Evolutionary conservation across 1,139 yeast species (phyloP).

Genomic region (Waltiozyma solani): DNA sequence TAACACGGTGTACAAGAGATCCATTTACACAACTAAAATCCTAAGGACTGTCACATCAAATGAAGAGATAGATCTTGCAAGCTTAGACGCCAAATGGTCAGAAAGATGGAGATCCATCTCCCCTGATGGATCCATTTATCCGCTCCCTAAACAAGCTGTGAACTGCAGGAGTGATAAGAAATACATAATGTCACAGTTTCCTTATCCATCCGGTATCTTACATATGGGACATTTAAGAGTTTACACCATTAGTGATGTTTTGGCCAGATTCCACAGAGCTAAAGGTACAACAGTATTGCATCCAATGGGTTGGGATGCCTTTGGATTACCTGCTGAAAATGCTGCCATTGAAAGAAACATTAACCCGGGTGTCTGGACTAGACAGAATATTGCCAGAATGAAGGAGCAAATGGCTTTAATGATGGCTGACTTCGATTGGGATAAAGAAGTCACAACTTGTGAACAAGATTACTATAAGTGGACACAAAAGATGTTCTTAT

Average conservation of each 20-base stretch:
- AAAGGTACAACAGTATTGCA: conserved; percentile 74
- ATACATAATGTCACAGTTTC: conserved; percentile 82
- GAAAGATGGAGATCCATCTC: conserved; percentile 36
- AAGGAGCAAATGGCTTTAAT: conserved; percentile 67
- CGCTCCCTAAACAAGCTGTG: conserved; percentile 21
- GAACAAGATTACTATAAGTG: conserved; percentile 81
- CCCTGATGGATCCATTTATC: conserved; percentile 33
- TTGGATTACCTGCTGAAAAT: conserved; percentile 96
- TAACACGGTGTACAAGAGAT: neutral
- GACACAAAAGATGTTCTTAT: conserved; percentile 79
- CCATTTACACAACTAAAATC: neutral
- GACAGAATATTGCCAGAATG: conserved; percentile 68
- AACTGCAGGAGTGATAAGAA: conserved; percentile 29
- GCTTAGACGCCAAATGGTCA: conserved; percentile 28
- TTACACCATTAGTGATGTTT: conserved; percentile 79
- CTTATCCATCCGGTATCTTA: conserved; percentile 87
- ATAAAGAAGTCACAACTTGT: conserved; percentile 80
- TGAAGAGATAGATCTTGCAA: conserved; percentile 4
- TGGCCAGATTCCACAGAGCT: conserved; percentile 70
- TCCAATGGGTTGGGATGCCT: conserved; percentile 99
- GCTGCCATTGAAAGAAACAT: conserved; percentile 87
- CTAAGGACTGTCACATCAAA: neutral
- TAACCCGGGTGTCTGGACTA: conserved; percentile 80
- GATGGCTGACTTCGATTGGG: conserved; percentile 93
- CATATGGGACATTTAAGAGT: conserved; percentile 94